Evolutionary conservation across 352 stramenopile genomes (phyloP).

Genomic region (Globisporangium okanoganense): DNA sequence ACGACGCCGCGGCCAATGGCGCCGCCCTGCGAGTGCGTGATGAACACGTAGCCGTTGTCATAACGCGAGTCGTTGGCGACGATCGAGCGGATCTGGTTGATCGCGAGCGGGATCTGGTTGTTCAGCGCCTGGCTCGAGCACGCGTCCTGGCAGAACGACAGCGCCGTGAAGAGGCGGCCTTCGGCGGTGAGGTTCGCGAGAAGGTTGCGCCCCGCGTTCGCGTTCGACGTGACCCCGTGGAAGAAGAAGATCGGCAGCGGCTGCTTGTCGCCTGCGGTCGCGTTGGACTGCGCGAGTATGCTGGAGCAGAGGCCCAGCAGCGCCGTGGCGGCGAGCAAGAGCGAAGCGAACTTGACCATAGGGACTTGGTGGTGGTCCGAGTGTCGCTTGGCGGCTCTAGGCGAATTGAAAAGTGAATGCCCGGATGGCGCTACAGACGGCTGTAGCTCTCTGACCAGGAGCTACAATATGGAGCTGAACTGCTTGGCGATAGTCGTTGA

Average conservation of each 20-base stretch:
- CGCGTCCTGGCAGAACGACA: conserved; percentile 18
- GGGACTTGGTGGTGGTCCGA: no score
- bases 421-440: no score
- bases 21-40: conserved; percentile 24
- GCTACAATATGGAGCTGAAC: no score
- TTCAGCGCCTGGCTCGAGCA: conserved; percentile 16
- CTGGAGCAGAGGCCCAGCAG: neutral
- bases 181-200: conserved; percentile 14
- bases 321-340: neutral
- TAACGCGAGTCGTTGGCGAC: conserved; percentile 15
- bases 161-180: conserved; percentile 12
- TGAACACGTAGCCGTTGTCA: conserved; percentile 24
- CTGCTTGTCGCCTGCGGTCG: neutral
- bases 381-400: no score
- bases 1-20: conserved; percentile 19
- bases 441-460: no score
- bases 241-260: conserved; percentile 26
- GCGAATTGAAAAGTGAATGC: no score
- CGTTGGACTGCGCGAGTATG: no score
- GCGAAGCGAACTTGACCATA: neutral
- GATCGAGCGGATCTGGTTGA: conserved; percentile 17
- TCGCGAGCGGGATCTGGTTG: conserved; percentile 17
- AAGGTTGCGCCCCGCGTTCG: neutral
- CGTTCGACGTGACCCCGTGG: conserved; percentile 18
- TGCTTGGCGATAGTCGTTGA: no score